Percentiles rank a stretch among this genome's conserved stretches.
These are phyloP conservation scores for Candida silvatica DNA, from an alignment of 805 yeast genomes.

Conservation along the genomic window DNA sequence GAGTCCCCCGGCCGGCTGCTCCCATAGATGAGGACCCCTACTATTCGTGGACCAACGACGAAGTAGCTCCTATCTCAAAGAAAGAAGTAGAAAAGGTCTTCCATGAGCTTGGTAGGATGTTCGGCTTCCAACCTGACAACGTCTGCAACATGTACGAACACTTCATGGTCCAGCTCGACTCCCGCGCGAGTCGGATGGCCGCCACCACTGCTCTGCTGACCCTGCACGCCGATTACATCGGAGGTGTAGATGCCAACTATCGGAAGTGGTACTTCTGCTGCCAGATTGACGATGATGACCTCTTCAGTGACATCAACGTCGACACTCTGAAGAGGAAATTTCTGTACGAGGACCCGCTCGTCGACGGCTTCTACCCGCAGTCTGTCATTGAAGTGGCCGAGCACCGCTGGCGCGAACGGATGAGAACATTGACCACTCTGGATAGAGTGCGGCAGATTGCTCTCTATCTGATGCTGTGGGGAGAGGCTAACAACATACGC, in stretches of 20 bases:
- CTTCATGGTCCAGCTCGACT: constrained; percentile 73
- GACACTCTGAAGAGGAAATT: constrained; percentile 52
- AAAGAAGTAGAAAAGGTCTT: constrained; percentile 58
- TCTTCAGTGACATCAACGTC: constrained; percentile 50
- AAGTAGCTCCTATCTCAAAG: constrained; percentile 65
- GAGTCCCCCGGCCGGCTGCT: no score
- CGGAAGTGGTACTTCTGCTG: constrained; percentile 91
- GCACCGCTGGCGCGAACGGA: constrained; percentile 64
- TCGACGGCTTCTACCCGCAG: constrained; percentile 15
- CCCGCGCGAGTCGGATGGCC: constrained; percentile 73
- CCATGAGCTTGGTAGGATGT: constrained; percentile 43
- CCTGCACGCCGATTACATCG: constrained; percentile 85
- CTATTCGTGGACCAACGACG: constrained; percentile 51
- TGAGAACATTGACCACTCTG: constrained; percentile 42
- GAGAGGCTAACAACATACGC: constrained; percentile 79
- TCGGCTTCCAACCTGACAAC: constrained; percentile 82
- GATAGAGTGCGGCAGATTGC: constrained; percentile 63
- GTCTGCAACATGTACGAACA: constrained; percentile 76
- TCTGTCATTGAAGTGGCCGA: constrained; percentile 63
- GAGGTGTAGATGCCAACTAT: constrained; percentile 82
- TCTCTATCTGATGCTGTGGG: constrained; percentile 71
- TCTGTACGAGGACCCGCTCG: constrained; percentile 31
- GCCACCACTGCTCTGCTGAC: constrained; percentile 65
- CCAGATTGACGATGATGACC: constrained; percentile 63
- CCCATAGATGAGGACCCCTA: no score